Conservation (phyloP, 805 yeast species). For the Brettanomyces naardenensis region DNA sequence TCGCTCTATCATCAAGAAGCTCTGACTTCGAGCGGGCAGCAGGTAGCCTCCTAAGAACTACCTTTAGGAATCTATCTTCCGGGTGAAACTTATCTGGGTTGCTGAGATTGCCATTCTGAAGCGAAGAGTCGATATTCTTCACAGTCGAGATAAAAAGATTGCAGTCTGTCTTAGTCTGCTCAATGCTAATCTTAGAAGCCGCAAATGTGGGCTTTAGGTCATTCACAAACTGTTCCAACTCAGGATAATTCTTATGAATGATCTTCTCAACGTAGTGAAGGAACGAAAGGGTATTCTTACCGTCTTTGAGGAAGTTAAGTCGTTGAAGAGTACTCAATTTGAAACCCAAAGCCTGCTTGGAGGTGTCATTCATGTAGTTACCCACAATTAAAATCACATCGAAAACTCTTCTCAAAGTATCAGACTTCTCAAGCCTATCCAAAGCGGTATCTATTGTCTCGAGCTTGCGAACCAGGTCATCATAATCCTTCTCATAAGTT, state of each 20-base stretch:
- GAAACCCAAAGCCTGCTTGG: conserved; percentile 91
- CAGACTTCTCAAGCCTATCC: conserved; percentile 55
- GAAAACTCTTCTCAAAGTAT: conserved; percentile 61
- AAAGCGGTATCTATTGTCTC: conserved; percentile 68
- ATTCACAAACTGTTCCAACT: conserved; percentile 62
- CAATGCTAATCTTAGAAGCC: conserved; percentile 72
- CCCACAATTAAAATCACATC: conserved; percentile 88
- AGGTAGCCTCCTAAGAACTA: conserved; percentile 59
- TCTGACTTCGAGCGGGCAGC: conserved; percentile 68
- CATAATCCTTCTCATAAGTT: conserved; percentile 71
- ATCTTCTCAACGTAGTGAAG: conserved; percentile 87
- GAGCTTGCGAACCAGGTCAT: conserved; percentile 60
- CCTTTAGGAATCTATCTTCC: conserved; percentile 57
- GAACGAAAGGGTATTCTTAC: conserved; percentile 78
- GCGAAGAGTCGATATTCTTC: conserved; percentile 62
- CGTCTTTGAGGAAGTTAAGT: conserved; percentile 84
- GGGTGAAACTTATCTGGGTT: conserved; percentile 78
- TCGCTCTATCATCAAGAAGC: conserved; percentile 55
- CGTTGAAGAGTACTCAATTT: conserved; percentile 84
- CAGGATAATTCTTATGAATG: conserved; percentile 79
- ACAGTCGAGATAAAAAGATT: conserved; percentile 51
- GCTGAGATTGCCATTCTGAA: conserved; percentile 79
- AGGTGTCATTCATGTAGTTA: conserved; percentile 90
- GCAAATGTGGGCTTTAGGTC: conserved; percentile 53
- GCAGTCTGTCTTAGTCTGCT: conserved; percentile 73